phyloP scores from a whole-genome alignment of 345 rosid species.

The Erysimum cheiranthoides region DNA sequence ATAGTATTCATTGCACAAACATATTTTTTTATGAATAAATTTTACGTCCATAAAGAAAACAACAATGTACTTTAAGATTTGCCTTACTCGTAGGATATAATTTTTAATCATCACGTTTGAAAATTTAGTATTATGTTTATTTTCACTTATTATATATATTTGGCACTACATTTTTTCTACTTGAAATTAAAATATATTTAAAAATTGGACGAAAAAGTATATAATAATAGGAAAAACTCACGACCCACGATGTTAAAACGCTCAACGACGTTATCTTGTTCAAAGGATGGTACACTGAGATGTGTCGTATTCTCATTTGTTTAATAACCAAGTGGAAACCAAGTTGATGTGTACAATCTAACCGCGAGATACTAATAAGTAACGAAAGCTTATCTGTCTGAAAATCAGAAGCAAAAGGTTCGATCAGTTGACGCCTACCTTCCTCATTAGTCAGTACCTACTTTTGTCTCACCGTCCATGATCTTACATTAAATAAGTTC shows the following conservation, averaged over 20 bases:
- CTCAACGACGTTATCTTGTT: slow-evolving; percentile 33
- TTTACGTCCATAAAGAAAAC: too few species aligned
- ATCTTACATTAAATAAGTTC: not conserved
- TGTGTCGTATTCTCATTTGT: slow-evolving; percentile 24
- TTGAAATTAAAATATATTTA: not conserved
- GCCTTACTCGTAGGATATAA: too few species aligned
- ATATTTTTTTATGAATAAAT: too few species aligned
- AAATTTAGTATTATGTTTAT: not conserved
- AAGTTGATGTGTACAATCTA: slow-evolving; percentile 29
- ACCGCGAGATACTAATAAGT: not conserved
- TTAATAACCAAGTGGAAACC: slow-evolving; percentile 19
- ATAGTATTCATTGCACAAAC: too few species aligned
- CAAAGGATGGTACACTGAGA: not conserved
- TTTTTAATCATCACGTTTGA: slow-evolving; percentile 6
- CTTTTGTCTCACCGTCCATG: slow-evolving; percentile 36
- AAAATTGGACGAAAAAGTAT: not conserved
- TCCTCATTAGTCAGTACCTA: slow-evolving; percentile 20
- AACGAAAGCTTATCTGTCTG: slow-evolving; percentile 28
- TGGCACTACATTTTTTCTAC: not conserved
- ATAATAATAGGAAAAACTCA: not conserved
- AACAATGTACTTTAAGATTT: too few species aligned
- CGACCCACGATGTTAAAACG: slow-evolving; percentile 9
- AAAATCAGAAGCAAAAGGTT: slow-evolving; percentile 27
- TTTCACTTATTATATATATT: slow-evolving; percentile 7
- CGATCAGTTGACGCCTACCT: not conserved